phyloP scores from a whole-genome alignment of 345 rosid genomes.

The Pistacia integerrima region DNA sequence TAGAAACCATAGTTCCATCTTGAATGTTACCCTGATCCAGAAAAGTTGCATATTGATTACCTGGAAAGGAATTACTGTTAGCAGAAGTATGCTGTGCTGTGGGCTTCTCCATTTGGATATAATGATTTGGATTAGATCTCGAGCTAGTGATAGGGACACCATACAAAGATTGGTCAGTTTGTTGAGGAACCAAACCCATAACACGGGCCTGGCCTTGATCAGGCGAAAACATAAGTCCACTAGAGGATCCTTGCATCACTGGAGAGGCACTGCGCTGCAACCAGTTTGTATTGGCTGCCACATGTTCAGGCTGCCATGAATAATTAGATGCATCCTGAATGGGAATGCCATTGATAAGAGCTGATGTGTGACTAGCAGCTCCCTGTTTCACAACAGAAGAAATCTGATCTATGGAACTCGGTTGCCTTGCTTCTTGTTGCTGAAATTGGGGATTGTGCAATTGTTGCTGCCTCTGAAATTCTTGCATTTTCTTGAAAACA shows the following conservation, averaged over 20 bases:
- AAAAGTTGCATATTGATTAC: conserved; percentile 49
- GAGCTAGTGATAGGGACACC: conserved; percentile 58
- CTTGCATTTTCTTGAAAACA: conserved; percentile 76
- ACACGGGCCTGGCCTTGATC: conserved; percentile 58
- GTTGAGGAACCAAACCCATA: conserved; percentile 56
- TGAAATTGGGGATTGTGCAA: conserved; percentile 55
- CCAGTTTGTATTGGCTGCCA: conserved; percentile 60
- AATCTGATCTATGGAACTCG: conserved; percentile 48
- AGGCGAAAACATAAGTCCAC: conserved; percentile 55
- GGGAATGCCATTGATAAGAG: conserved; percentile 65
- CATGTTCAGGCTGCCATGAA: conserved; percentile 63
- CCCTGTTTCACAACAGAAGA: conserved; percentile 47
- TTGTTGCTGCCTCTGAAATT: conserved; percentile 72
- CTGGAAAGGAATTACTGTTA: conserved; percentile 45
- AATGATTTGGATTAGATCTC: conserved; percentile 45
- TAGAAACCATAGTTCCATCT: conserved; percentile 48
- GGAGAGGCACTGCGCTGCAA: conserved; percentile 46
- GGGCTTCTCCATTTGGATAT: conserved; percentile 54
- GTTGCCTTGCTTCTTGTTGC: conserved; percentile 58
- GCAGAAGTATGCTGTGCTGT: conserved; percentile 45
- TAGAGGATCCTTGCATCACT: conserved; percentile 58
- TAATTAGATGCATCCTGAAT: conserved; percentile 58
- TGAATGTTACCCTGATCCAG: conserved; percentile 48
- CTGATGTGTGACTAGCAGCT: conserved; percentile 40
- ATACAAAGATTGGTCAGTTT: conserved; percentile 67